phyloP scores from a whole-genome alignment of 768 basidiomycete species.

The Amanita thiersii region DNA sequence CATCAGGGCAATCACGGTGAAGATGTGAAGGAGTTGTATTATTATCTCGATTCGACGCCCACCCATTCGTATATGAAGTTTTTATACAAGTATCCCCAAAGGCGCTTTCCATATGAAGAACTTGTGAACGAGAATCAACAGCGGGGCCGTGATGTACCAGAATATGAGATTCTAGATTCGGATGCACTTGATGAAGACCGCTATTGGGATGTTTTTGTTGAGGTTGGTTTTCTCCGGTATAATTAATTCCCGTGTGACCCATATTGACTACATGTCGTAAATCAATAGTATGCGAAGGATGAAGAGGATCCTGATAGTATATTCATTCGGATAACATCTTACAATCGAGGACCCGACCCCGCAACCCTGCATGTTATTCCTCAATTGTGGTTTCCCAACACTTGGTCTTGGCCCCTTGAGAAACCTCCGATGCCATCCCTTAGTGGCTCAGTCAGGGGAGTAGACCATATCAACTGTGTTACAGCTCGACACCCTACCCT shows the following conservation, averaged over 20 bases:
- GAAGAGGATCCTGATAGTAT: constrained; percentile 83
- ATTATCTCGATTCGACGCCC: constrained; percentile 96
- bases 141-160: constrained; percentile 76
- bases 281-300: constrained; percentile 92
- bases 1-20: constrained; percentile 99
- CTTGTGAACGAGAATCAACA: constrained; percentile 80
- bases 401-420: constrained; percentile 88
- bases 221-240: constrained; percentile 45
- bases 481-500: constrained; percentile 68
- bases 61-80: constrained; percentile 99
- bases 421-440: constrained; percentile 61
- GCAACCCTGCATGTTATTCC: constrained; percentile 93
- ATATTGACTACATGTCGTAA: background rate
- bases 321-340: constrained; percentile 90
- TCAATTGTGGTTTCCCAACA: constrained; percentile 96
- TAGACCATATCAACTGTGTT: constrained; percentile 50
- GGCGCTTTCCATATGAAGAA: constrained; percentile 88
- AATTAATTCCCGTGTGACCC: background rate
- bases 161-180: constrained; percentile 92
- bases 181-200: constrained; percentile 86
- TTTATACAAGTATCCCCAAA: constrained; percentile 97
- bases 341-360: constrained; percentile 94
- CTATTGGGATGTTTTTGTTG: constrained; percentile 98
- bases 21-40: constrained; percentile 98
- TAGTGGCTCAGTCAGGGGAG: constrained; percentile 39